Conservation (phyloP, 2,329 filamentous ascomycete species). For the Epichloe baconii region DNA sequence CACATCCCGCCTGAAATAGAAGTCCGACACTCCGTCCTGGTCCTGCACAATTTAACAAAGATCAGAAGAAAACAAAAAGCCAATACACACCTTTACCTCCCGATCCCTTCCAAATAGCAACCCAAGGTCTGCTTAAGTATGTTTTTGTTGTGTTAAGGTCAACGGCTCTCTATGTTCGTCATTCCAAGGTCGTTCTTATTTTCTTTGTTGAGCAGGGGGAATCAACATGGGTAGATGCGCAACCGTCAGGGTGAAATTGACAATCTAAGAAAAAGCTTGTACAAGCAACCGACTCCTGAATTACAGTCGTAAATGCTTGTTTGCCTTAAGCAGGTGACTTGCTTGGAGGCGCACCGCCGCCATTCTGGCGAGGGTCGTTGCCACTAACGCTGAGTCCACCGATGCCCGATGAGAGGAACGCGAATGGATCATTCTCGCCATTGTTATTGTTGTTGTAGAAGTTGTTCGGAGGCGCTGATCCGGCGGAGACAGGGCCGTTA, state of each 20-base stretch:
- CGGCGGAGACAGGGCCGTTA: constrained; percentile 66
- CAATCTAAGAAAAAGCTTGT: constrained; percentile 15
- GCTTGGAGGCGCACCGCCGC: constrained; percentile 40
- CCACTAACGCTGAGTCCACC: constrained; percentile 59
- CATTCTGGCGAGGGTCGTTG: constrained; percentile 50
- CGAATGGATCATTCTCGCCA: constrained; percentile 63
- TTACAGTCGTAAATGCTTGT: neutral
- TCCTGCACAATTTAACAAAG: constrained; percentile 7
- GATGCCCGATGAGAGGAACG: constrained; percentile 65
- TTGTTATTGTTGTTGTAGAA: constrained; percentile 44
- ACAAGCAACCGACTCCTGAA: constrained; percentile 11
- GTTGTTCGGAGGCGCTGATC: constrained; percentile 52
- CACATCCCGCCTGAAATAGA: constrained; percentile 23
- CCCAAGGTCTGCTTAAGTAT: constrained; percentile 26
- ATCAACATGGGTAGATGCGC: constrained; percentile 14
- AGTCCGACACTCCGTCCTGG: constrained; percentile 27
- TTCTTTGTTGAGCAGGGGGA: constrained; percentile 12
- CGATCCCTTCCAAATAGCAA: constrained; percentile 25
- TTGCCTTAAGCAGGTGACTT: constrained; percentile 43
- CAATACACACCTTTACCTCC: constrained; percentile 22
- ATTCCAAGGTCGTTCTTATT: constrained; percentile 24
- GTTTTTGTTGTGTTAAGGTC: constrained; percentile 25
- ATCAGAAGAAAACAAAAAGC: constrained; percentile 16
- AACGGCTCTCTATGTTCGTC: constrained; percentile 33
- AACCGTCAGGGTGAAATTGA: constrained; percentile 11